Evolutionary conservation across 768 basidiomycete species (phyloP), one percentile per base, ranked within the genome.

Genomic region (Pleurotus platypus): DNA sequence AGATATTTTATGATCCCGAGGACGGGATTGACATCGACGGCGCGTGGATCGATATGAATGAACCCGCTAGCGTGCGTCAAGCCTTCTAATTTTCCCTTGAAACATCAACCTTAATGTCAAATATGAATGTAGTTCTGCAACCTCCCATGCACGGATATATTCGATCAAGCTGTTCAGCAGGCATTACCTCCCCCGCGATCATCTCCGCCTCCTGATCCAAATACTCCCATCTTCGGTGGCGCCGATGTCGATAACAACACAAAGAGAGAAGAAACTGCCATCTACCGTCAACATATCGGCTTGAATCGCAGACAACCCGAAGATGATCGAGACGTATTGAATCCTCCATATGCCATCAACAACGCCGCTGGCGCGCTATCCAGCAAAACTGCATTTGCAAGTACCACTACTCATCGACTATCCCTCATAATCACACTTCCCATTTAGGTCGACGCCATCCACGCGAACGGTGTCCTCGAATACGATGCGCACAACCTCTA

Each of bases 31-130:
- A 87, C 57, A 87, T 87, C 27, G 85, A 87, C 59, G 87, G 86
- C 8, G 79, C 79, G 15, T 89, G 87, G 89, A 87, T 88, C 22
- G 85, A 87, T 61, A 87, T 86, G 86, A 88, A 89, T 64, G 87
- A 89, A 58, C 87, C 87, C 5, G 68, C 85, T 2, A 88, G 78
- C 58, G 86, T 87, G 61, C 22, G 80, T 26, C 24, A 26, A 26
- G 24, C 24, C 24, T 26, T 26, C 18, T 35, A 51, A 18, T 20
- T 13, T 7, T 40, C 4, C 39, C 26, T 18, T 58, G 26, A 5
- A 39, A 20, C 37, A 22, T 16, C 15, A 46, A 63, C 39, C 49
- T 38, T 37, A 11, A n/a, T 22, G 54, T 9, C 49, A 26, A 26
- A 26, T 26, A 26, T 26, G 24, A 26, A 26, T 26, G 24, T 57